These are phyloP conservation scores for Aspergillus ellipticus DNA, from an alignment of 495 filamentous ascomycete genomes.

Conservation along the genomic window DNA sequence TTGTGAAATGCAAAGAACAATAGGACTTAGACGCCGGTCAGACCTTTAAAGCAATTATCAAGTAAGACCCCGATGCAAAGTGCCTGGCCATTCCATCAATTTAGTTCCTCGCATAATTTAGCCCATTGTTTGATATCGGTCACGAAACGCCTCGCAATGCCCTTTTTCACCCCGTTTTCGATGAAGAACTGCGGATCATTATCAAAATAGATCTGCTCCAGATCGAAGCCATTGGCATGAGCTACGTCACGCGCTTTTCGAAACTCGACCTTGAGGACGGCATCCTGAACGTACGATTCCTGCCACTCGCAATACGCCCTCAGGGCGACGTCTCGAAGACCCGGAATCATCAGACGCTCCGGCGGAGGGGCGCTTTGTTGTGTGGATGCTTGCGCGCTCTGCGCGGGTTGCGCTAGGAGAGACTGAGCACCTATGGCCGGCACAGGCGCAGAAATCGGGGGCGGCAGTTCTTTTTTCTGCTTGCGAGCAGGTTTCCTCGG, in stretches of 20 bases:
- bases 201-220: slow-evolving; percentile 25
- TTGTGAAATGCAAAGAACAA: too few relatives aligned
- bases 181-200: slow-evolving; percentile 26
- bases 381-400: too few relatives aligned
- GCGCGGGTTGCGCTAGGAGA: too few relatives aligned
- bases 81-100: neutral
- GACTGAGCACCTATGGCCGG: too few relatives aligned
- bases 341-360: slow-evolving; percentile 12
- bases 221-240: slow-evolving; percentile 18
- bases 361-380: neutral
- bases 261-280: slow-evolving; percentile 17
- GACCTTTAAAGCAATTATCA: too few relatives aligned
- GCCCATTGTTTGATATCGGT: slow-evolving; percentile 24
- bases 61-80: too few relatives aligned
- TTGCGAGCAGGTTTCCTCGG: too few relatives aligned
- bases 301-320: slow-evolving; percentile 23
- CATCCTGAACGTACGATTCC: slow-evolving; percentile 14
- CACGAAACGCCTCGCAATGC: slow-evolving; percentile 24
- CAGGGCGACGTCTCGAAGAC: slow-evolving; percentile 20
- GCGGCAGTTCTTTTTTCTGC: too few relatives aligned
- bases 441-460: too few relatives aligned
- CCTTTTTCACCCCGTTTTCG: slow-evolving; percentile 21
- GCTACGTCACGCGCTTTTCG: slow-evolving; percentile 18
- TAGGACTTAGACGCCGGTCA: too few relatives aligned
- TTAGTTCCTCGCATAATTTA: neutral